Evolutionary conservation across 805 yeast genomes (phyloP).

Genomic region (Nakazawaea anatomiae): DNA sequence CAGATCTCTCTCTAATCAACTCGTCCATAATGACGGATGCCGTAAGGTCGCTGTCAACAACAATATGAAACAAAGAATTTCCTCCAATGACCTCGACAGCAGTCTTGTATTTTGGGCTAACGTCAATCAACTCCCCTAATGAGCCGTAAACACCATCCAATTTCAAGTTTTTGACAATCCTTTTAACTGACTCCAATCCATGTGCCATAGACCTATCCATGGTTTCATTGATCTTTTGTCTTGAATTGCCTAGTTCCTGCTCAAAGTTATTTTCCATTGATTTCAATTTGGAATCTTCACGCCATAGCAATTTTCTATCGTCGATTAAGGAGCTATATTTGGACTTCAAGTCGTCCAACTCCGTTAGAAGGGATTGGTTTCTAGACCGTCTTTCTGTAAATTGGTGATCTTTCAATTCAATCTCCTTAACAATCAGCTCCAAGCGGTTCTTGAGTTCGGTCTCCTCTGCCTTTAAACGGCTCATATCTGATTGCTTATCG

Average conservation of each 20-base stretch:
- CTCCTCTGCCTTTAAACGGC: slow-evolving; percentile 2
- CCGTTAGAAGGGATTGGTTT: slow-evolving; percentile 15
- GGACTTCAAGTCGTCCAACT: slow-evolving; percentile 27
- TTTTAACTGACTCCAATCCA: slow-evolving; percentile 65
- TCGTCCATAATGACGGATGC: slow-evolving; percentile 78
- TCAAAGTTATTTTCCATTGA: slow-evolving; percentile 49
- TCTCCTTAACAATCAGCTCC: slow-evolving; percentile 21
- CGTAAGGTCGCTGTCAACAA: slow-evolving; percentile 82
- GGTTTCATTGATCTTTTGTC: slow-evolving; percentile 58
- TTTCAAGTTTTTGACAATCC: slow-evolving; percentile 54
- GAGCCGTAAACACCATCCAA: slow-evolving; percentile 74
- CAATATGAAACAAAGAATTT: slow-evolving; percentile 75
- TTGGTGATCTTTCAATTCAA: slow-evolving; percentile 27
- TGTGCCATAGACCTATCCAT: slow-evolving; percentile 66
- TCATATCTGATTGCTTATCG: slow-evolving; percentile 11
- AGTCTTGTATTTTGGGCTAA: slow-evolving; percentile 73
- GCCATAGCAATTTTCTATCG: slow-evolving; percentile 68
- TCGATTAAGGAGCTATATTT: slow-evolving; percentile 47
- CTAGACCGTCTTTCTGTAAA: slow-evolving; percentile 28
- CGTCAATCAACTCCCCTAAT: slow-evolving; percentile 75
- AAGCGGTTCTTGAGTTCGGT: slow-evolving; percentile 15
- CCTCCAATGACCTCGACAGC: slow-evolving; percentile 93
- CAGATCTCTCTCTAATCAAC: slow-evolving; percentile 60
- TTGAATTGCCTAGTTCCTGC: slow-evolving; percentile 51
- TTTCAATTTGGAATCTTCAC: slow-evolving; percentile 64